Conservation (phyloP, 441 rosid species). For the Pelargonium myrrhifolium region DNA sequence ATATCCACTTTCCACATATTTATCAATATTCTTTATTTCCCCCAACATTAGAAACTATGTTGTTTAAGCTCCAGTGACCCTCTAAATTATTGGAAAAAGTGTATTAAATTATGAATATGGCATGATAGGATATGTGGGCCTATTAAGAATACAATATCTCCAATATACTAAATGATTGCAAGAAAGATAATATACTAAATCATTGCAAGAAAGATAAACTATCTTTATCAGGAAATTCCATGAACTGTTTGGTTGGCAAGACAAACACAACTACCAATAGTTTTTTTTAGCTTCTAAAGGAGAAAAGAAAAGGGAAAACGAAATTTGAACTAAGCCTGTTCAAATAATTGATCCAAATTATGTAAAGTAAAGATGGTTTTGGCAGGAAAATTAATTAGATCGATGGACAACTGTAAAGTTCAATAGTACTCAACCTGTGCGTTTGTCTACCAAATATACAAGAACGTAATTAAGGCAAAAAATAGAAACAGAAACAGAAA, state of each 20-base stretch:
- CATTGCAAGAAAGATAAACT: constrained; percentile 31
- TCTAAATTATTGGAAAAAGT: constrained; percentile 13
- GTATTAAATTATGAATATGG: constrained; percentile 20
- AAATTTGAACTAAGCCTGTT: neutral
- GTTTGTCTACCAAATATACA: too few species aligned
- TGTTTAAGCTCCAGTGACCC: constrained; percentile 17
- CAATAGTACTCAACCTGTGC: too few species aligned
- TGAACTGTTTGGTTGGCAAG: constrained; percentile 19
- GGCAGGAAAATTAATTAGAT: too few species aligned
- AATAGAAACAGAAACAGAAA: too few species aligned
- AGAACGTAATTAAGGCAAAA: too few species aligned
- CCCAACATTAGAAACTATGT: constrained; percentile 25
- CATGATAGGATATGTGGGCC: constrained; percentile 40
- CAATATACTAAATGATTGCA: neutral
- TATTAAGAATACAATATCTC: constrained; percentile 20
- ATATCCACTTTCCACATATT: neutral
- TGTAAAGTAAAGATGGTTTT: too few species aligned
- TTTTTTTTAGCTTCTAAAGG: neutral
- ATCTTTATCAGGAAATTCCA: constrained; percentile 15
- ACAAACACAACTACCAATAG: neutral
- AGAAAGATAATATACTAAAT: constrained; percentile 23
- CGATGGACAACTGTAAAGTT: too few species aligned
- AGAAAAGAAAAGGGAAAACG: neutral
- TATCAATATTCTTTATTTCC: neutral
- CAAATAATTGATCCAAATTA: too few species aligned